These are phyloP conservation scores for Protomyces inundatus DNA, from an alignment of 1,139 yeast species.

Conservation along the genomic window DNA sequence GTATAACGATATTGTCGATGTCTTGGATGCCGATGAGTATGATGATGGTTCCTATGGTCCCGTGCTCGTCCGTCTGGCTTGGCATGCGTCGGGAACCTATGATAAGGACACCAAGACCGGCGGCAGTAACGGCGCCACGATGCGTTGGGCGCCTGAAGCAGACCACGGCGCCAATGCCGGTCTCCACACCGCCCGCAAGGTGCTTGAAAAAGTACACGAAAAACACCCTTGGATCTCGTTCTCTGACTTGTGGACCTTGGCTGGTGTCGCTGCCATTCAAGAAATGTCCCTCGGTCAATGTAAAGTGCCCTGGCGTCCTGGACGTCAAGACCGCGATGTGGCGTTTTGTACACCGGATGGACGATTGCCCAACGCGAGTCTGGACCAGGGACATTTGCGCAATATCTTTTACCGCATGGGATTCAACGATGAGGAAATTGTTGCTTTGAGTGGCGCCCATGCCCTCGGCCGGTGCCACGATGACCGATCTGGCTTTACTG, in stretches of 20 bases:
- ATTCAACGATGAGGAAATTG: slow-evolving; percentile 58
- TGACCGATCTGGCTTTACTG: slow-evolving; percentile 60
- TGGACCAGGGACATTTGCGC: slow-evolving; percentile 52
- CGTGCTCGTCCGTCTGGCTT: slow-evolving; percentile 56
- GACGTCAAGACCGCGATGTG: slow-evolving; percentile 58
- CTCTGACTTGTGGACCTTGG: slow-evolving; percentile 64
- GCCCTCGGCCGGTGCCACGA: slow-evolving; percentile 61
- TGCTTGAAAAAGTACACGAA: slow-evolving; percentile 54
- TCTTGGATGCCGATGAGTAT: slow-evolving; percentile 45
- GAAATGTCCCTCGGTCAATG: slow-evolving; percentile 55
- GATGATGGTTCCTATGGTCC: slow-evolving; percentile 70
- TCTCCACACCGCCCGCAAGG: slow-evolving; percentile 51
- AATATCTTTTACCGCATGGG: slow-evolving; percentile 58
- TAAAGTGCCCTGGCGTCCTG: slow-evolving; percentile 53
- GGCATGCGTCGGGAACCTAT: slow-evolving; percentile 70
- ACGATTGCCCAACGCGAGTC: slow-evolving; percentile 52
- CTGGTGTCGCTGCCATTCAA: slow-evolving; percentile 58
- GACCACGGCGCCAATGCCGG: slow-evolving; percentile 65
- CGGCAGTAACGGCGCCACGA: slow-evolving; percentile 65
- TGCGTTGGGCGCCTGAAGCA: slow-evolving; percentile 46
- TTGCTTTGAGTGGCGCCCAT: slow-evolving; percentile 61
- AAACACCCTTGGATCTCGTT: slow-evolving; percentile 56
- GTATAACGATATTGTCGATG: slow-evolving; percentile 20
- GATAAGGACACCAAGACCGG: slow-evolving; percentile 53
- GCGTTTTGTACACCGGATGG: slow-evolving; percentile 51